Percentiles rank a stretch among this genome's conserved stretches.
Evolutionary conservation across 2,329 filamentous ascomycete genomes (phyloP).

Genomic region (Fusarium pseudonygamai): DNA sequence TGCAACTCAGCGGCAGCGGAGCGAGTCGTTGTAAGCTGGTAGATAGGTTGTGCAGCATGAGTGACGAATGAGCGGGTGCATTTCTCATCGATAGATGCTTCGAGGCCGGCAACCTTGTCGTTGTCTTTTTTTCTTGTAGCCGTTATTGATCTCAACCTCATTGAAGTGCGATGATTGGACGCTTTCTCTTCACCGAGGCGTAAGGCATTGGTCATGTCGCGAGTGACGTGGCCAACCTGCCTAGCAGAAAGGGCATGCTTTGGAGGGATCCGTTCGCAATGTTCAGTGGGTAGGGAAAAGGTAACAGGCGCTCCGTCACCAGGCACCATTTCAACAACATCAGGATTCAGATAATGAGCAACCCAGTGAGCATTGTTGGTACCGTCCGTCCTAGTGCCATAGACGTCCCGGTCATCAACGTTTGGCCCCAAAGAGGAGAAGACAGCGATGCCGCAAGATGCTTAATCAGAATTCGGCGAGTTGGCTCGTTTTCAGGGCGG

Average conservation of each 20-base stretch:
- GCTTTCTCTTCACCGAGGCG: neutral
- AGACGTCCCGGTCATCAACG: neutral
- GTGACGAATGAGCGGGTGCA: neutral
- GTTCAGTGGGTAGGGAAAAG: neutral
- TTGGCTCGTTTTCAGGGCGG: constrained; percentile 66
- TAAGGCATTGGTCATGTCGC: neutral
- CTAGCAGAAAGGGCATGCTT: neutral
- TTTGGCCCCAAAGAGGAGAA: neutral
- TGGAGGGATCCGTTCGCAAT: neutral
- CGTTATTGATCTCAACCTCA: neutral
- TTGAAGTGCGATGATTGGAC: neutral
- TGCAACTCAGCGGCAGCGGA: neutral
- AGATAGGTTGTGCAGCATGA: neutral
- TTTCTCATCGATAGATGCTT: neutral
- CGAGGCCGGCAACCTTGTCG: neutral
- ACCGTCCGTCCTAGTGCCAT: neutral
- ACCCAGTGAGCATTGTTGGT: neutral
- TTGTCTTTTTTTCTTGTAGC: neutral
- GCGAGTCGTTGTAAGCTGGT: neutral
- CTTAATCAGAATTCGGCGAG: constrained; percentile 69
- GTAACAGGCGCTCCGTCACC: neutral
- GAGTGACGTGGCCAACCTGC: neutral
- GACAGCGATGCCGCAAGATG: constrained; percentile 58
- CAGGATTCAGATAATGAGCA: neutral
- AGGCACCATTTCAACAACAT: neutral